Base-by-base conservation (phyloP, 2,329 filamentous ascomycete species). In the Cercospora zeae-maydis region DNA sequence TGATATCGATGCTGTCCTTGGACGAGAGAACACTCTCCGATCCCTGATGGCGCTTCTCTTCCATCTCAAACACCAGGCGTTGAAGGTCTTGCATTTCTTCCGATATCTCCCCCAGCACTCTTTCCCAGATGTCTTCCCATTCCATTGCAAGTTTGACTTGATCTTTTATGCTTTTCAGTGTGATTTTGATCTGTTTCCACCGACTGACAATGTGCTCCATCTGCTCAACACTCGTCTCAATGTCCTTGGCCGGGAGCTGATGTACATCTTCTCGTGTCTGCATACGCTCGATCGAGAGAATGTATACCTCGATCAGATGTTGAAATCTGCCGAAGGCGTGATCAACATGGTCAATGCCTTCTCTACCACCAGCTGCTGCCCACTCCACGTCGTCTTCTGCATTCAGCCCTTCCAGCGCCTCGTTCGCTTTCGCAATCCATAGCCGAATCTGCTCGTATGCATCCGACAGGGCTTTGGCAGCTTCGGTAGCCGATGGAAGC, bases 131-230 rank as follows among this genome's bases (percentile, higher is more conserved):
- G 78, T 98, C 93, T 76, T 97, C 93, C 93, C 93, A 99, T 74
- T 99, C 95, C 92, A 98, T 96, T 52, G 95, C 95, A 63, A 96
- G 87, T 76, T 98, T 95, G 16, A 99, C 93, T 73, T 98, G 93
- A 53, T 85, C 85, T 75, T 96, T 96, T 61, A 96, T 89, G 27
- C 79, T 88, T 66, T 89, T 89, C 56, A 99, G 80, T 1, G 89
- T 88, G 45, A 81, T 82, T 71, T 92, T 90, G 71, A 97, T 93
- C 68, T 88, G 87, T 49, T 86, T 83, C 95, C 95, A 99, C 71
- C 93, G 91, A 36, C 83, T 82, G 65, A 96, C 81, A 63, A 96
- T 95, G 19, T 83, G 82, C 71, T 98, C 93, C 90, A 98, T 96
- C 78, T 96, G 92, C 10, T 85, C 82, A 24, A 97, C 91, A 14